Base-by-base conservation (phyloP, 2,329 filamentous ascomycete species). In the Plectosphaerella cucumerina region DNA sequence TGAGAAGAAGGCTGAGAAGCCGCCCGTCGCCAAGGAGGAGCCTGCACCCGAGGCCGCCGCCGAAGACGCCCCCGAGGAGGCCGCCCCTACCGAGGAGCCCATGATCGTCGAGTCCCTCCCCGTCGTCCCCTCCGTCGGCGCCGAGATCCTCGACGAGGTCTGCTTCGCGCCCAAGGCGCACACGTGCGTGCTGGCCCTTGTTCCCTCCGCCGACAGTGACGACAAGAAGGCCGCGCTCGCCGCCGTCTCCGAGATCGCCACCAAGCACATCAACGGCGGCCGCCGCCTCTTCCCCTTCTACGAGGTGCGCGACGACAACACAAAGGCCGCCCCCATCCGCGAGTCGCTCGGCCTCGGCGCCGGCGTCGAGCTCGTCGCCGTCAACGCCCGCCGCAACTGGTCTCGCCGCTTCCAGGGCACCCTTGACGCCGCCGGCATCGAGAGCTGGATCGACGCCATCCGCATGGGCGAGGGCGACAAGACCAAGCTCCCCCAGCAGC, bases 391-490 rank as follows among this genome's bases (percentile, higher is more conserved):
- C 62, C 84, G 91, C 49, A 80, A 81, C 41, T 99, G 94, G 94
- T 95, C 86, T 82, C 86, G 87, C 61, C 81, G 80, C 52, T 94
- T 89, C 66, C 72, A 81, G 45, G 82, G 79, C 3, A 72, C 80
- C 42, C 84, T 84, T 43, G 81, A 80, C 50, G 64, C 76, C 21
- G 74, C 80, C 49, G 80, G 78, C 22, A 73, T 99, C 26, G 90
- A 96, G 71, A 73, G 75, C 55, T 99, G 93, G 90, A 82, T 99
- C 53, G 94, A 99, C 62, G 79, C 82, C n/a, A 90, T 97, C 55
- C 85, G 90, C 35, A 80, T 99, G 76, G 90, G 92, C 48, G 93
- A 97, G 64, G 88, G 90, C 3, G 72, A 80, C 53, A 97, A 93
- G 77, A 78, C 84, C 61, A 89, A 85, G 71, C 67, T 94, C 41